Conservation (phyloP, 148 eudicot species). For the Persicaria maculosa region DNA sequence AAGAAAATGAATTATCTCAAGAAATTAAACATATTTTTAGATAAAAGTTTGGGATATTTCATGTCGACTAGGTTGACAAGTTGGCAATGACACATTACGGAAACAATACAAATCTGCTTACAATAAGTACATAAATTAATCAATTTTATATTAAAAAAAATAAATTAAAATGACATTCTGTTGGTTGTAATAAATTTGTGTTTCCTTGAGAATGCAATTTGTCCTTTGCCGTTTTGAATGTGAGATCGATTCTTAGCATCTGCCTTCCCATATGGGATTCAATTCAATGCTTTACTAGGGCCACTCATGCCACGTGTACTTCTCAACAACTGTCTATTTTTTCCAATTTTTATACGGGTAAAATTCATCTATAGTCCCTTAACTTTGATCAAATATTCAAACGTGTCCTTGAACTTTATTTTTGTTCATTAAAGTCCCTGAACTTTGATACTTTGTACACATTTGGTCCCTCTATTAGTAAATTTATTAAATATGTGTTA, state of each 20-base stretch:
- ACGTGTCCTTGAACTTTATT: no score
- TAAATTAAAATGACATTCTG: slow-evolving; percentile 8
- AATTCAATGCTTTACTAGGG: not conserved
- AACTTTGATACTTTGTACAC: no score
- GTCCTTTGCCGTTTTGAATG: slow-evolving; percentile 4
- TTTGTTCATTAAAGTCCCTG: no score
- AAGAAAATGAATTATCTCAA: no score
- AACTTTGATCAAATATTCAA: no score
- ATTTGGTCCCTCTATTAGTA: no score
- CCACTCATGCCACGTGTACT: not conserved
- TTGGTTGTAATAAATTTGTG: slow-evolving; percentile 4
- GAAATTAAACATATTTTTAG: no score
- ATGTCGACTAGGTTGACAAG: not conserved
- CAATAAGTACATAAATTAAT: slow-evolving; percentile 4
- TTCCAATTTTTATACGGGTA: not conserved
- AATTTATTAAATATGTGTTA: no score
- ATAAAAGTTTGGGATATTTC: no score
- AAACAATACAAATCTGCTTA: not conserved
- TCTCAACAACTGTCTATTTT: not conserved
- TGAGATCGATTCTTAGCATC: slow-evolving; percentile 5
- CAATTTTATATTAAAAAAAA: not conserved
- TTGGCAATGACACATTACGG: not conserved
- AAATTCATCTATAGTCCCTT: no score
- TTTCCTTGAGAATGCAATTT: slow-evolving; percentile 9
- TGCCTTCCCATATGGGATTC: not conserved